A percentile compares a stretch with the other conserved stretches of the same genome.
Conservation (phyloP, 2,329 filamentous ascomycete genomes). For the Kalmusia sp. region DNA sequence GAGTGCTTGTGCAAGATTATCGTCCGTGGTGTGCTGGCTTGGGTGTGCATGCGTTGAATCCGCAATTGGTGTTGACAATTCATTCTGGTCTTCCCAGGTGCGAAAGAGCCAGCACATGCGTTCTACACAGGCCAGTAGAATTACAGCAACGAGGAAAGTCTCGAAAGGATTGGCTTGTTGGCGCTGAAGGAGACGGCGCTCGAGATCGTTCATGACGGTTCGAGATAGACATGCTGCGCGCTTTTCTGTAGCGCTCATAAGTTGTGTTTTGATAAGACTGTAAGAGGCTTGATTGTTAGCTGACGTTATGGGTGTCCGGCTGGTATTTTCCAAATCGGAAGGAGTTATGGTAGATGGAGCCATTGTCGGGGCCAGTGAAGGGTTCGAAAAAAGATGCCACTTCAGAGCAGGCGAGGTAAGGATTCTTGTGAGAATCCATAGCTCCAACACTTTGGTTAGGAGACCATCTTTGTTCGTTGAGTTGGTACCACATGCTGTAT, state of each 20-base stretch:
- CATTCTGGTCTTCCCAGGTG: slow-evolving; percentile 53
- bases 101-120: slow-evolving; percentile 66
- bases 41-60: neutral
- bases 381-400: slow-evolving; percentile 59
- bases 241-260: slow-evolving; percentile 63
- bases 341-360: slow-evolving; percentile 38
- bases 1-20: slow-evolving; percentile 32
- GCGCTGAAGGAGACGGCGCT: slow-evolving; percentile 65
- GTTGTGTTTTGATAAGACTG: slow-evolving; percentile 59
- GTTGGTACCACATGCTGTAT: slow-evolving; percentile 39
- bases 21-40: slow-evolving; percentile 15
- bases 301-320: slow-evolving; percentile 36
- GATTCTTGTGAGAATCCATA: slow-evolving; percentile 64
- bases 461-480: slow-evolving; percentile 51
- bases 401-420: slow-evolving; percentile 57
- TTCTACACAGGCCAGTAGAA: slow-evolving; percentile 66
- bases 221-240: slow-evolving; percentile 61
- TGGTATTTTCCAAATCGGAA: slow-evolving; percentile 36
- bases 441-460: slow-evolving; percentile 59
- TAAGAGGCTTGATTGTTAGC: slow-evolving; percentile 53
- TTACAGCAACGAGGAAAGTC: slow-evolving; percentile 65
- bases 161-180: slow-evolving; percentile 64
- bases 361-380: slow-evolving; percentile 41
- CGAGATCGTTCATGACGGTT: slow-evolving; percentile 65
- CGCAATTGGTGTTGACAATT: neutral